These are phyloP conservation scores for Aspergillus taichungensis DNA, from an alignment of 495 filamentous ascomycete genomes.

Conservation along the genomic window DNA sequence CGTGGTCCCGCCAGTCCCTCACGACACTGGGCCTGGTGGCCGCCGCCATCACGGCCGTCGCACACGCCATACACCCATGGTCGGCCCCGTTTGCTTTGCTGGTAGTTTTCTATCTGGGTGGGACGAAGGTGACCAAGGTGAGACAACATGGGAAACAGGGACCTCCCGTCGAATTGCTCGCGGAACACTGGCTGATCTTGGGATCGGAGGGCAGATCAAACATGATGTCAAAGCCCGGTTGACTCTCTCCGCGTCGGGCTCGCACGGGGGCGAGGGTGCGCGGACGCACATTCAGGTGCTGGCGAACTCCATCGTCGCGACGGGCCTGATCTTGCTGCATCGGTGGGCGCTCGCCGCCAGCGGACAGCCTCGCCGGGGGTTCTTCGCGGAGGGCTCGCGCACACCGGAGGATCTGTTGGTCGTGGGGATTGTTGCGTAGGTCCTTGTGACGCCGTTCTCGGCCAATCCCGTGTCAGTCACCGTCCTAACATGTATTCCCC, in stretches of 20 bases:
- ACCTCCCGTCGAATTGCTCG: no score
- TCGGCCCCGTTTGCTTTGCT: slow-evolving; percentile 78
- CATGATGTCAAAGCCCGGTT: slow-evolving; percentile 74
- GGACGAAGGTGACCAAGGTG: slow-evolving; percentile 76
- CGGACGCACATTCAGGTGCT: slow-evolving; percentile 85
- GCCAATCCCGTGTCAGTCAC: no score
- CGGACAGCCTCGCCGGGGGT: background rate
- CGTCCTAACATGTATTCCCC: no score
- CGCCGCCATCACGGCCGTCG: slow-evolving; percentile 60
- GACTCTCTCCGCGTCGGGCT: slow-evolving; percentile 66
- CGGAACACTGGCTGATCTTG: no score
- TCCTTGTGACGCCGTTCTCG: slow-evolving; percentile 1
- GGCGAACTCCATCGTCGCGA: slow-evolving; percentile 76
- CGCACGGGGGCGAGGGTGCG: slow-evolving; percentile 66
- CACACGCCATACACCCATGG: slow-evolving; percentile 87
- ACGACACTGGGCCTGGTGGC: slow-evolving; percentile 59
- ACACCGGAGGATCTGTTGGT: slow-evolving; percentile 40
- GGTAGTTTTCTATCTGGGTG: slow-evolving; percentile 77
- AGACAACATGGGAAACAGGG: background rate
- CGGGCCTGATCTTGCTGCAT: slow-evolving; percentile 63
- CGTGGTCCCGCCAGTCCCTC: slow-evolving; percentile 61
- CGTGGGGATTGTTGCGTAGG: slow-evolving; percentile 49
- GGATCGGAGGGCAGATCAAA: slow-evolving; percentile 51
- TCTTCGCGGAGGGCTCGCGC: slow-evolving; percentile 25
- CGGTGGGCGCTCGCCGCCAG: slow-evolving; percentile 45